phyloP scores from a whole-genome alignment of 1,284 basidiomycete species.

The Irpex rosettiformis region DNA sequence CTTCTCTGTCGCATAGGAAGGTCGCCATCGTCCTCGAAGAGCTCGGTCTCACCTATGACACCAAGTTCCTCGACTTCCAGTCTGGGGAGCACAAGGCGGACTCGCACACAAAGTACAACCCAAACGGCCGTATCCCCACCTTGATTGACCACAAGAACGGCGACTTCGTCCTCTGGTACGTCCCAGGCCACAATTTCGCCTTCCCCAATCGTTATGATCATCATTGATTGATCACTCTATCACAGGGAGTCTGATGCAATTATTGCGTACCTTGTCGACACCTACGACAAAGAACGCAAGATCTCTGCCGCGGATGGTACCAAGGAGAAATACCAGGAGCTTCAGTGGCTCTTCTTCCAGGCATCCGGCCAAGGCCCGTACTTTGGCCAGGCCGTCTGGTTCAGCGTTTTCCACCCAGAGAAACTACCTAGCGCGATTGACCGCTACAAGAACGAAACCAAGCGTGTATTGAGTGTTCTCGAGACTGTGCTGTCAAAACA shows the following conservation, averaged over 20 bases:
- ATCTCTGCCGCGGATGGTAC: slow-evolving; percentile 23
- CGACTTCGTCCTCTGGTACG: slow-evolving; percentile 20
- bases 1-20: not conserved
- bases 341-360: slow-evolving; percentile 29
- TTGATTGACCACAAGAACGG: slow-evolving; percentile 30
- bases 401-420: slow-evolving; percentile 22
- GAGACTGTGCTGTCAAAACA: slow-evolving; percentile 24
- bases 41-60: slow-evolving; percentile 25
- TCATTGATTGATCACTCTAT: not conserved
- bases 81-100: slow-evolving; percentile 23
- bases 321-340: slow-evolving; percentile 19
- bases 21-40: slow-evolving; percentile 20
- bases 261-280: slow-evolving; percentile 30
- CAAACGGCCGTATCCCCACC: slow-evolving; percentile 27
- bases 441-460: slow-evolving; percentile 29
- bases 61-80: slow-evolving; percentile 23
- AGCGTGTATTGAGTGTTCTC: slow-evolving; percentile 31
- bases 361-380: slow-evolving; percentile 27
- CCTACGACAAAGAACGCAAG: slow-evolving; percentile 32
- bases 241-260: slow-evolving; percentile 34
- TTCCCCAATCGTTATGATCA: not conserved
- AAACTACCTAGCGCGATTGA: slow-evolving; percentile 26
- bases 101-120: slow-evolving; percentile 21
- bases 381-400: slow-evolving; percentile 25
- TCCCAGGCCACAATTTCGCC: not conserved